phyloP scores from a whole-genome alignment of 371 early-diverging fungal species.

The Capillidium heterosporum region DNA sequence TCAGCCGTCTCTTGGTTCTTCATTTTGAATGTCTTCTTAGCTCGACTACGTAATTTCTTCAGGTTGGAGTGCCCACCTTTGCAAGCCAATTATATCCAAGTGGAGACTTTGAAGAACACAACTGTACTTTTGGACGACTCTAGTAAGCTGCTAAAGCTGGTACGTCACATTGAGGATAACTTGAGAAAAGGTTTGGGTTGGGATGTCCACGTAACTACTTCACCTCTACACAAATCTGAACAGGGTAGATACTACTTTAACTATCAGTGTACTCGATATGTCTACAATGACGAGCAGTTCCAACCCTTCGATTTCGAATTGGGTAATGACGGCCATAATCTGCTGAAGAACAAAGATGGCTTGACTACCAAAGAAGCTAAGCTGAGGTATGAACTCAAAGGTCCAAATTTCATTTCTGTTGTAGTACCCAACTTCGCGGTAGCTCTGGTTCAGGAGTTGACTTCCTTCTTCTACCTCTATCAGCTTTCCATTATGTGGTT shows the following conservation, averaged over 20 bases:
- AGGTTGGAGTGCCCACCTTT: constrained; percentile 27
- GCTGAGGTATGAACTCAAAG: constrained; percentile 35
- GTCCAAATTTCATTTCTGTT: constrained; percentile 51
- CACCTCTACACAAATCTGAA: constrained; percentile 17
- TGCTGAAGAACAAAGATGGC: constrained; percentile 26
- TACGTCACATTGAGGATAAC: constrained; percentile 16
- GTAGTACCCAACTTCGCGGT: constrained; percentile 28
- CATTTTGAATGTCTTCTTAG: constrained; percentile 18
- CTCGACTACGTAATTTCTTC: constrained; percentile 38
- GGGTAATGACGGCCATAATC: constrained; percentile 24
- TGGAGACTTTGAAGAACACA: constrained; percentile 30
- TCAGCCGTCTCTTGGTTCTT: constrained; percentile 28
- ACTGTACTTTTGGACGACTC: constrained; percentile 33
- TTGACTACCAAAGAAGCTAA: constrained; percentile 33
- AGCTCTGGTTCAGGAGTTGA: constrained; percentile 32
- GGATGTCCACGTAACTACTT: constrained; percentile 21
- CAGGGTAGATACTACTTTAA: constrained; percentile 31
- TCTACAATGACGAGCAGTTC: constrained; percentile 25
- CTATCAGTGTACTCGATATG: constrained; percentile 59
- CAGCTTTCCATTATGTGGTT: constrained; percentile 53
- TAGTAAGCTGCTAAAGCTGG: constrained; percentile 12
- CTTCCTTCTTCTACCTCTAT: constrained; percentile 32
- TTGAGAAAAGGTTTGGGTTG: constrained; percentile 10
- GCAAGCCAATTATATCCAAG: constrained; percentile 30
- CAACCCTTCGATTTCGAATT: constrained; percentile 33